Evolutionary conservation across 495 filamentous ascomycete species (phyloP).

Genomic region (Neurospora sp.): DNA sequence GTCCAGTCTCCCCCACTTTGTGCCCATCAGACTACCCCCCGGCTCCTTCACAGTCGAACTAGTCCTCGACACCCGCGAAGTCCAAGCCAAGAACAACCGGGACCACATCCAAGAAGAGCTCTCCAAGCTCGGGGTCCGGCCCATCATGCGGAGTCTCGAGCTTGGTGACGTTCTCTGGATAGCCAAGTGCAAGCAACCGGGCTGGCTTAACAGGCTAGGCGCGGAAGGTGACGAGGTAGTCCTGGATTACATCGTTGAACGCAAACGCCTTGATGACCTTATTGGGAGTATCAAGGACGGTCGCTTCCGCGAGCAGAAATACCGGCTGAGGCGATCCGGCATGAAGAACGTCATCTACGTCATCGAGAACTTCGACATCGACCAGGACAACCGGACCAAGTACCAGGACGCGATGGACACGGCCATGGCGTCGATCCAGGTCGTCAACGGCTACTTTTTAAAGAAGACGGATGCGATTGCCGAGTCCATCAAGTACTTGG

Average conservation of each 20-base stretch:
- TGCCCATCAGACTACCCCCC: conserved; percentile 50
- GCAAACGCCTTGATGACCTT: conserved; percentile 75
- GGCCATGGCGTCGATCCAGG: conserved; percentile 70
- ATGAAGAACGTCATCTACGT: conserved; percentile 70
- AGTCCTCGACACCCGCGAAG: conserved; percentile 67
- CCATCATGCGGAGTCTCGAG: conserved; percentile 56
- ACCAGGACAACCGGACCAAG: conserved; percentile 32
- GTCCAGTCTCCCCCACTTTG: conserved; percentile 39
- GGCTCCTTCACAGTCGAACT: conserved; percentile 63
- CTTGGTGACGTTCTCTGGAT: conserved; percentile 78
- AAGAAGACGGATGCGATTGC: conserved; percentile 69
- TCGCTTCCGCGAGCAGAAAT: conserved; percentile 80
- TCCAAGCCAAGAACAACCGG: conserved; percentile 64
- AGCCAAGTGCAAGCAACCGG: conserved; percentile 54
- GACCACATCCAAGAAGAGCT: conserved; percentile 72
- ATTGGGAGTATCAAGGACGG: conserved; percentile 73
- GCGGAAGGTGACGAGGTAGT: conserved; percentile 68
- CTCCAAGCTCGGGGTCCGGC: conserved; percentile 51
- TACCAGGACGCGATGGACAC: conserved; percentile 60
- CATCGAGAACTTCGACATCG: conserved; percentile 61
- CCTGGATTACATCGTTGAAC: conserved; percentile 73
- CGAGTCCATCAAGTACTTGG: conserved; percentile 71
- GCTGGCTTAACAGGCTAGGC: conserved; percentile 38
- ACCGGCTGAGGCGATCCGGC: conserved; percentile 60
- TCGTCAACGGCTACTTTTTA: conserved; percentile 73